Base-by-base conservation (phyloP, 352 stramenopile genomes). In the Globisporangium takayamanum region DNA sequence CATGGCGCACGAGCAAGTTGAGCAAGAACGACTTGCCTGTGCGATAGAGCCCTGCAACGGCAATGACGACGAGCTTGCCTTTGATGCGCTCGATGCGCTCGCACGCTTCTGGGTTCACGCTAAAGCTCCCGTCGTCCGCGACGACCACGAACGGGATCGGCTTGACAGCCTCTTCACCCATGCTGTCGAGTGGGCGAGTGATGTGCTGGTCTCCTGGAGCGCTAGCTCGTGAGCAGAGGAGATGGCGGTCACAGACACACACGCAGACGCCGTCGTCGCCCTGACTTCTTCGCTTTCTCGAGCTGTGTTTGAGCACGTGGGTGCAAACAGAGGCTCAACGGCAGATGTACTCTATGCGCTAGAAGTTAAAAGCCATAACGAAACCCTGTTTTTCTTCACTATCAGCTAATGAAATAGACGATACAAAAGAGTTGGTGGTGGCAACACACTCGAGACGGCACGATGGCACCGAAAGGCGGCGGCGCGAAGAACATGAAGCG, bases 11-110 rank as follows among this genome's bases (percentile, higher is more conserved):
- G 39, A 97, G 64, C 62, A 92, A 53, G 64, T 97, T 97, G 37
- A 97, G 78, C 62, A 97, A 63, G 62, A 93, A 96, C 20, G 80
- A 94, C 70, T 97, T 97, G 57, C 89, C 89, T 49, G 88, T 96
- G 53, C 89, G 85, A 64, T 96, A 97, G 20, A 95, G 59, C 16
- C 87, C 87, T 3, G 84, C 88, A 25, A 96, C 84, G 1, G 84
- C 85, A 14, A 96, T 73, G n/a, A 96, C 69, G 22, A 94, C 85
- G 41, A 96, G 70, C 25, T 84, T 84, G 57, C 79, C 83, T 50
- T 84, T 80, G 66, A 96, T 76, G 55, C 63, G 69, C 56, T 90
- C 71, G 50, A 96, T 68, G 37, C 84, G 68, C 33, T 72, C 67
- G 50, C 73, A 74, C 3, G 88, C 88, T 52, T 94, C 83, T 1